Conservation (phyloP, 495 filamentous ascomycete species). For the Penicillium malachiteum region DNA sequence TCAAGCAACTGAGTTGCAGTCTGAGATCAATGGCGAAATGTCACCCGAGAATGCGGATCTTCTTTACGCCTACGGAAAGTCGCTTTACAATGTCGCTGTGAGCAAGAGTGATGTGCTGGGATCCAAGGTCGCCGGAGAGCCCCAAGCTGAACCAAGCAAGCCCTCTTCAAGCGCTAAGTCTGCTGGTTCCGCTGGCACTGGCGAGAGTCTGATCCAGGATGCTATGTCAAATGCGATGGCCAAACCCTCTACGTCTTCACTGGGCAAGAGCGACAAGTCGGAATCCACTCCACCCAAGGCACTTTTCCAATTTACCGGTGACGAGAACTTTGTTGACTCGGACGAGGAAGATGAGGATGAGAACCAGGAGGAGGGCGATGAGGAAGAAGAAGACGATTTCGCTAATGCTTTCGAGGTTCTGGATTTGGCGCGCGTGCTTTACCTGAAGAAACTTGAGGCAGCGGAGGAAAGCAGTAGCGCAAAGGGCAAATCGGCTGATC, state of each 20-base stretch:
- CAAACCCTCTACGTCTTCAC: slow-evolving; percentile 37
- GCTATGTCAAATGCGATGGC: slow-evolving; percentile 24
- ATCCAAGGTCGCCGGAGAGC: slow-evolving; percentile 66
- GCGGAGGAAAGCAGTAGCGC: slow-evolving; percentile 44
- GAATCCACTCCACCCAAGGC: slow-evolving; percentile 55
- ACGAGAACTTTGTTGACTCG: slow-evolving; percentile 82
- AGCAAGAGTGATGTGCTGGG: slow-evolving; percentile 93
- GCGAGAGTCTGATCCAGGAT: slow-evolving; percentile 28
- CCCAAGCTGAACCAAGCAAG: slow-evolving; percentile 40
- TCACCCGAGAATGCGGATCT: slow-evolving; percentile 86
- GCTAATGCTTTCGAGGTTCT: slow-evolving; percentile 87
- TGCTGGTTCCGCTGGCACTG: slow-evolving; percentile 14
- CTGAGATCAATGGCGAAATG: slow-evolving; percentile 88
- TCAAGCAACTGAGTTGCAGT: slow-evolving; percentile 85
- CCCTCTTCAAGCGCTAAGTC: slow-evolving; percentile 13
- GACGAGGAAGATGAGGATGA: slow-evolving; percentile 59
- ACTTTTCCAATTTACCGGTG: slow-evolving; percentile 88
- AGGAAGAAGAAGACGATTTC: slow-evolving; percentile 88
- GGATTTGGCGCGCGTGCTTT: slow-evolving; percentile 84
- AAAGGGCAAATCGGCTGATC: slow-evolving; percentile 51
- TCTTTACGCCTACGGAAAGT: slow-evolving; percentile 88
- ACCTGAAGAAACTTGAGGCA: slow-evolving; percentile 56
- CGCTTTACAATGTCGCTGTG: slow-evolving; percentile 88
- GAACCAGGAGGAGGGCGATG: slow-evolving; percentile 43
- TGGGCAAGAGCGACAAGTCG: slow-evolving; percentile 38